Percentiles rank a stretch among this genome's conserved stretches.
Evolutionary conservation across 108 stramenopile species (phyloP).

Genomic region (Mayamaea pseudoterrestris): DNA sequence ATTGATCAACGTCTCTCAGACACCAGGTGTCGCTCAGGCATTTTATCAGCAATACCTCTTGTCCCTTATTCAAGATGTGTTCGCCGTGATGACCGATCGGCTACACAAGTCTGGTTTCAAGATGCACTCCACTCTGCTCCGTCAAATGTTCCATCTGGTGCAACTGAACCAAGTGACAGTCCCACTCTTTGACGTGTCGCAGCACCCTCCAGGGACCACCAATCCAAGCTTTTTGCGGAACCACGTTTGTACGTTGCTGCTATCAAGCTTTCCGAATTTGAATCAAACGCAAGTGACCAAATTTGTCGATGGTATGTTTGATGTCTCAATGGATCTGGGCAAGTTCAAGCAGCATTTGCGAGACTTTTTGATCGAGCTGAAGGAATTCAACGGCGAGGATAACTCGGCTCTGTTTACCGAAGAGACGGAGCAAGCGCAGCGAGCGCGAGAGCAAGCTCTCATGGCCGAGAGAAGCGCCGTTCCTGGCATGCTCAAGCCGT

Average conservation of each 20-base stretch:
- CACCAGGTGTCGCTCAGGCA: constrained; percentile 84
- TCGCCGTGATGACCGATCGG: constrained; percentile 97
- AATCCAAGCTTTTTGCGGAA: constrained; percentile 85
- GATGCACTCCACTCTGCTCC: constrained; percentile 96
- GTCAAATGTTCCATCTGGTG: constrained; percentile 92
- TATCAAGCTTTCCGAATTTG: constrained; percentile 91
- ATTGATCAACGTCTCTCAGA: constrained; percentile 81
- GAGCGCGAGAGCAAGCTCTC: constrained; percentile 45
- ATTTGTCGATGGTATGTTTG: constrained; percentile 97
- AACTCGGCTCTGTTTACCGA: constrained; percentile 90
- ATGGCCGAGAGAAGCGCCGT: constrained; percentile 82
- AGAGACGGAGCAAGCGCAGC: constrained; percentile 70
- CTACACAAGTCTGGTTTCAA: constrained; percentile 97
- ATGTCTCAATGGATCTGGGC: constrained; percentile 88
- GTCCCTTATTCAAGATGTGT: constrained; percentile 92
- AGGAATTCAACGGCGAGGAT: constrained; percentile 96
- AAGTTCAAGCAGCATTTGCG: constrained; percentile 97
- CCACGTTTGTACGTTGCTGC: constrained; percentile 83
- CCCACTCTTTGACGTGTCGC: constrained; percentile 84
- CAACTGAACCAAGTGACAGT: constrained; percentile 91
- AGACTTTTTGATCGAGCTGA: constrained; percentile 96
- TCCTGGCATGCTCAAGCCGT: constrained; percentile 94
- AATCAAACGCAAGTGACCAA: constrained; percentile 76
- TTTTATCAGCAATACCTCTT: constrained; percentile 96
- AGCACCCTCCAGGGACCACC: constrained; percentile 64